Evolutionary conservation across 768 basidiomycete genomes (phyloP).

Genomic region (Leccinellum albellum): DNA sequence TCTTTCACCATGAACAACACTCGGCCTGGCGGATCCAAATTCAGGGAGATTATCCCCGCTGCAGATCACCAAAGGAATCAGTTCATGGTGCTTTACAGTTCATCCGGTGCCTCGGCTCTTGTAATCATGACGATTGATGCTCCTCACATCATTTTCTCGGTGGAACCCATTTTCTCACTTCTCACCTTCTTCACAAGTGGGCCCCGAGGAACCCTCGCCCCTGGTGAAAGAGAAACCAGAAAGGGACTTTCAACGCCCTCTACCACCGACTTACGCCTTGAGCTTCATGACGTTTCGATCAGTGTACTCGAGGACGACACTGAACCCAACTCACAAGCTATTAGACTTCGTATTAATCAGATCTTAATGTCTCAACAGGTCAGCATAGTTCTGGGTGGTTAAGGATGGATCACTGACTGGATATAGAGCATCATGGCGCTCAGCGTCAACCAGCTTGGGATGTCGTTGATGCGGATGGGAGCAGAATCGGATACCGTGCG

Average conservation of each 20-base stretch:
- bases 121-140: constrained; percentile 87
- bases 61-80: constrained; percentile 85
- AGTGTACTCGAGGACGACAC: constrained; percentile 84
- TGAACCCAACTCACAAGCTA: constrained; percentile 76
- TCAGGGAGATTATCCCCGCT: constrained; percentile 93
- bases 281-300: constrained; percentile 87
- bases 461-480: constrained; percentile 92
- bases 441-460: constrained; percentile 77
- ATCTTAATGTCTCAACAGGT: constrained; percentile 91
- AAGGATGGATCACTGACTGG: constrained; percentile 6
- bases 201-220: constrained; percentile 29
- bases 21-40: constrained; percentile 73
- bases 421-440: constrained; percentile 74
- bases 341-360: constrained; percentile 79
- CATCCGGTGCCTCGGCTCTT: constrained; percentile 63
- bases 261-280: constrained; percentile 66
- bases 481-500: constrained; percentile 76
- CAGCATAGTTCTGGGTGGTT: constrained; percentile 15
- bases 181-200: constrained; percentile 76
- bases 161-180: constrained; percentile 89
- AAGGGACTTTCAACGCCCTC: constrained; percentile 12
- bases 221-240: constrained; percentile 10
- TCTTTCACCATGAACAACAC: constrained; percentile 93
- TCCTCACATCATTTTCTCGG: constrained; percentile 86
- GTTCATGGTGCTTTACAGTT: constrained; percentile 89